Base-by-base conservation (phyloP, 208 protist genomes). In the Angomonas ambiguus region DNA sequence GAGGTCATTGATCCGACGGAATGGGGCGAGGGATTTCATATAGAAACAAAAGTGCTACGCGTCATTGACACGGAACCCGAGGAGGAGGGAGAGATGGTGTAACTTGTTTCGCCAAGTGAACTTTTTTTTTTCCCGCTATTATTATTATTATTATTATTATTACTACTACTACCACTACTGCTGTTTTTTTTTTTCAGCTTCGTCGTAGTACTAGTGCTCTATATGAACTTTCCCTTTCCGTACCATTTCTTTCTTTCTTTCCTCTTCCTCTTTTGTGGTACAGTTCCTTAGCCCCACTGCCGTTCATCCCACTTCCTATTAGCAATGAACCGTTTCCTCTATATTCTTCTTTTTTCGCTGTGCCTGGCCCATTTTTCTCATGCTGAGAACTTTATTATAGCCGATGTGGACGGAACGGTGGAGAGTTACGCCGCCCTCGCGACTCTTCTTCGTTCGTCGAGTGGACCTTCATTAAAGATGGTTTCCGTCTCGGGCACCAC, bases 391-490 rank as follows among this genome's bases (percentile, higher is more conserved):
- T 67, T 67, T 30, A 71, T 83, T 67, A 53, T 83, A 22, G 51
- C 76, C 33, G 77, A 83, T 35, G 55, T 71, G 22, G 77, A 83
- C 35, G 77, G 77, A 6, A 65, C 49, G 5, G 67, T 83, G 0
- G 77, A 83, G 25, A 65, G 78, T 51, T 79, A 76, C 55, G 77
- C 72, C 20, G 53, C 73, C n/a, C 63, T 83, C 35, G 56, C 67
- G 13, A 82, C 72, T 2, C 72, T 82, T 27, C 16, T 35, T 13
- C 67, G 66, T 25, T 57, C 56, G 42, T 28, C 48, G 18, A 28
- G 62, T 22, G 62, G 60, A 24, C 55, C 11, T 2, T 59, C 45
- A 13, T 48, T 83, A n/a, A 32, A 51, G 11, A 56, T 83, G n/a
- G 41, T 83, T 18, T 71, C 77, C 11, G 62, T 83, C 2, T 66